Evolutionary conservation across 495 filamentous ascomycete species (phyloP).

Genomic region (Penicillium psychrofluorescens): DNA sequence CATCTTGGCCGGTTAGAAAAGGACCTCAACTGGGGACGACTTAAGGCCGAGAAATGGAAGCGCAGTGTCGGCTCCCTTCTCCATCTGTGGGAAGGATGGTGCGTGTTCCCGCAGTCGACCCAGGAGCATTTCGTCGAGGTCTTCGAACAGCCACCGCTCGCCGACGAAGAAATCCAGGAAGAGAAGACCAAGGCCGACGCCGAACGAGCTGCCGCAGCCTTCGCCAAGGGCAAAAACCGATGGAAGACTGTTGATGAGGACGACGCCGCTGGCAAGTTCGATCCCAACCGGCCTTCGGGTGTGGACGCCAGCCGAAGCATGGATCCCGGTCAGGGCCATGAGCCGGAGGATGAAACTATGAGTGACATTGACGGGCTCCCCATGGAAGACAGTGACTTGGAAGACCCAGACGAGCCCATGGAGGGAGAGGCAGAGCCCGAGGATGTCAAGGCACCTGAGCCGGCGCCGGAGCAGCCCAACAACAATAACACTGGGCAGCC

Average conservation of each 20-base stretch:
- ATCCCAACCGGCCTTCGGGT: slow-evolving; percentile 17
- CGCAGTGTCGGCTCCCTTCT: slow-evolving; percentile 67
- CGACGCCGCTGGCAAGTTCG: slow-evolving; percentile 29
- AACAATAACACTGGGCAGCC: slow-evolving; percentile 14
- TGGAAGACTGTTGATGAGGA: slow-evolving; percentile 69
- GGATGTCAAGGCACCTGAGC: slow-evolving; percentile 26
- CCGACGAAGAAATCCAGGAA: slow-evolving; percentile 41
- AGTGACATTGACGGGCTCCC: slow-evolving; percentile 44
- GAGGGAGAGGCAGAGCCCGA: slow-evolving; percentile 22
- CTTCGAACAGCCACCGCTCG: slow-evolving; percentile 68
- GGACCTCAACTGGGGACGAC: slow-evolving; percentile 70
- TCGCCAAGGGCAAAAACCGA: slow-evolving; percentile 47
- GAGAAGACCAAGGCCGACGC: slow-evolving; percentile 42
- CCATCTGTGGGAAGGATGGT: slow-evolving; percentile 82
- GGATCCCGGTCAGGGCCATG: slow-evolving; percentile 3
- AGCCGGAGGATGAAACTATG: slow-evolving; percentile 30
- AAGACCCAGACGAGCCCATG: slow-evolving; percentile 48
- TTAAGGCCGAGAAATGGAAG: slow-evolving; percentile 87
- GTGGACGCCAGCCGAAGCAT: slow-evolving; percentile 5
- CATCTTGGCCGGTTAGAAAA: slow-evolving; percentile 71
- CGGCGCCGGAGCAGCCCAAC: slow-evolving; percentile 11
- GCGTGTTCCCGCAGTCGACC: slow-evolving; percentile 69
- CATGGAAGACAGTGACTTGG: slow-evolving; percentile 49
- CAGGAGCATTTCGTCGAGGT: slow-evolving; percentile 65
- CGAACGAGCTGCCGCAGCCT: slow-evolving; percentile 27